Evolutionary conservation across 1,139 yeast genomes (phyloP), one percentile per base, ranked within the genome.

Genomic region (Pichia sp.): DNA sequence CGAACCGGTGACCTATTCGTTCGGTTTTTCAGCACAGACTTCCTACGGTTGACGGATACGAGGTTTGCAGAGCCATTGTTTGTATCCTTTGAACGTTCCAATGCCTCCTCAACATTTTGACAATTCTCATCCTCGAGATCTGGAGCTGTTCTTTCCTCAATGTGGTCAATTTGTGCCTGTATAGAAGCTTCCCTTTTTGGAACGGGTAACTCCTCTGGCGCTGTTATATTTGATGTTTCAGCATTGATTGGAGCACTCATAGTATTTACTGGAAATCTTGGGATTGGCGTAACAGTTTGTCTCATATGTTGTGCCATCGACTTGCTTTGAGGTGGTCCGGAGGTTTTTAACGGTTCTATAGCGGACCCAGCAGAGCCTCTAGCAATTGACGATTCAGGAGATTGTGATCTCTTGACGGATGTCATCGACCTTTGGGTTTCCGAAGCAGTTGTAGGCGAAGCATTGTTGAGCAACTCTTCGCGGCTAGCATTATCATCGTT

Each of bases 1-100:
- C 22, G 18, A 2, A 40, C 14, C 5, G 22, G 8, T 18, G 25
- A 37, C 14, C 30, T 3, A 2, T 40, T 30, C 3, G 29, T 17
- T 2, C 34, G 33, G 34, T 63, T 72, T 53, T 80, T 80, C 65
- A 80, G 63, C 2, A 83, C 87, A 1, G 87, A 77, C 51, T 78
- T 79, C 44, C 73, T 72, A 27, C 48, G 34, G 10, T 14, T 15
- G 12, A 24, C 3, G 29, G 2, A 14, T 11, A 13, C 15, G 19
- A 16, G 20, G 7, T 24, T 23, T 13, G 25, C 27, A 6, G 19
- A 10, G 13, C 14, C n/a, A 22, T 26, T 30, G 7, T 17, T 14
- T 20, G 12, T 15, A n/a, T n/a, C n/a, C n/a, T n/a, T n/a, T n/a
- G n/a, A n/a, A n/a, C n/a, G n/a, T n/a, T n/a, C n/a, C 20, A 22